Conservation (phyloP, 2,329 filamentous ascomycete genomes). For the Chaetoscypha palmicola region DNA sequence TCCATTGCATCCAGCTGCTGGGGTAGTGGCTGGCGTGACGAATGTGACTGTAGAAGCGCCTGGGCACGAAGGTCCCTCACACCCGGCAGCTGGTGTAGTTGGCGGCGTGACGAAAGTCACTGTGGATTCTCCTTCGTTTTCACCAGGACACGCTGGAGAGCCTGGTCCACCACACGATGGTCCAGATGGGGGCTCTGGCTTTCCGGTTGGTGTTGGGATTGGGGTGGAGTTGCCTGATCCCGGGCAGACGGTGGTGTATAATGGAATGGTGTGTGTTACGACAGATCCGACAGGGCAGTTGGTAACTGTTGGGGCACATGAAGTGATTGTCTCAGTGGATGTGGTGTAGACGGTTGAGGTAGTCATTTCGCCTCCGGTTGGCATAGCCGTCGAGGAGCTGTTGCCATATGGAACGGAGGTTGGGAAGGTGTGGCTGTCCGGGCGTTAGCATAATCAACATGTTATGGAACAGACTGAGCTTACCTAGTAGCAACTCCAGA, state of each 20-base stretch:
- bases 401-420: neutral
- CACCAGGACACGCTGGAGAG: no score
- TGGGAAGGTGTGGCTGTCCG: no score
- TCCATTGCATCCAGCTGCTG: neutral
- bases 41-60: neutral
- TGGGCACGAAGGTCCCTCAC: neutral
- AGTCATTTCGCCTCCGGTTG: neutral
- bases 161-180: no score
- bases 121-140: no score
- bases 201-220: no score
- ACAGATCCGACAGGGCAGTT: constrained; percentile 22
- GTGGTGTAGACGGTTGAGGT: constrained; percentile 23
- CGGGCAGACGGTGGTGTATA: constrained; percentile 21
- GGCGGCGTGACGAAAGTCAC: no score
- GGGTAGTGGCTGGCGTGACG: neutral
- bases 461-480: neutral
- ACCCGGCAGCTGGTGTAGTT: neutral
- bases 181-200: no score
- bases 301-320: constrained; percentile 21
- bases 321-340: constrained; percentile 20
- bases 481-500: neutral
- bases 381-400: no score
- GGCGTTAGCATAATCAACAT: neutral
- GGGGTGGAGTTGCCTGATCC: constrained; percentile 18
- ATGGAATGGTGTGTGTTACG: constrained; percentile 31